phyloP scores from a whole-genome alignment of 257 asterid genomes.

The Verbena officinalis region DNA sequence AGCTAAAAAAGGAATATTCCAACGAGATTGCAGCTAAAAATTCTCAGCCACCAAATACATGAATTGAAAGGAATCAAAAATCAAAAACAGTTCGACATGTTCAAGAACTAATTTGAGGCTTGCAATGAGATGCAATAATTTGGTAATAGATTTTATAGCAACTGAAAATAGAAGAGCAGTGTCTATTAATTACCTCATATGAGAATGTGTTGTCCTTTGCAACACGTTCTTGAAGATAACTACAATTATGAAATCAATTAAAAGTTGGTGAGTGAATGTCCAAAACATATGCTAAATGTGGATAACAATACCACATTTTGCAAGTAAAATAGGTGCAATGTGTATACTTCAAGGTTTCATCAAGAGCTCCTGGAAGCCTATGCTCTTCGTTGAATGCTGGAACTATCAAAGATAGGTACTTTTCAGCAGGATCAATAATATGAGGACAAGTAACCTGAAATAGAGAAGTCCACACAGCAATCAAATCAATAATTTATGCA shows the following conservation, averaged over 20 bases:
- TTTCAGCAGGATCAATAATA: slow-evolving; percentile 76
- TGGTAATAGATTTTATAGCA: not conserved
- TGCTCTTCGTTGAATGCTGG: slow-evolving; percentile 95
- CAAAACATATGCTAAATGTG: not conserved
- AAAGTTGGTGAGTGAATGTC: not conserved
- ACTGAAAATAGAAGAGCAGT: slow-evolving; percentile 6
- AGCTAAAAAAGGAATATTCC: slow-evolving; percentile 17
- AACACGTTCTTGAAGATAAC: slow-evolving; percentile 87
- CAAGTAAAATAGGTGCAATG: slow-evolving; percentile 15
- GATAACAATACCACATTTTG: not conserved
- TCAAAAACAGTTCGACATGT: not conserved
- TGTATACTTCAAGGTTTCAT: slow-evolving; percentile 74
- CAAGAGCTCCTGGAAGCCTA: slow-evolving; percentile 93
- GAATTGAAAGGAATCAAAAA: not conserved
- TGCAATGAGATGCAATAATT: not conserved
- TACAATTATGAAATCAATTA: slow-evolving; percentile 39
- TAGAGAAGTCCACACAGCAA: slow-evolving; percentile 25
- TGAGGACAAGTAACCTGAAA: slow-evolving; percentile 78
- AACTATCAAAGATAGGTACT: slow-evolving; percentile 74
- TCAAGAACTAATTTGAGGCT: not conserved
- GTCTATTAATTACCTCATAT: slow-evolving; percentile 64
- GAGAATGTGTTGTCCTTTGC: slow-evolving; percentile 75
- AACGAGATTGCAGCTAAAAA: slow-evolving; percentile 2
- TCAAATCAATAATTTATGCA: slow-evolving; percentile 15
- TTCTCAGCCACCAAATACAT: not conserved